phyloP scores from a whole-genome alignment of 192 early-diverging fungal genomes.

The Coemansia sp. region DNA sequence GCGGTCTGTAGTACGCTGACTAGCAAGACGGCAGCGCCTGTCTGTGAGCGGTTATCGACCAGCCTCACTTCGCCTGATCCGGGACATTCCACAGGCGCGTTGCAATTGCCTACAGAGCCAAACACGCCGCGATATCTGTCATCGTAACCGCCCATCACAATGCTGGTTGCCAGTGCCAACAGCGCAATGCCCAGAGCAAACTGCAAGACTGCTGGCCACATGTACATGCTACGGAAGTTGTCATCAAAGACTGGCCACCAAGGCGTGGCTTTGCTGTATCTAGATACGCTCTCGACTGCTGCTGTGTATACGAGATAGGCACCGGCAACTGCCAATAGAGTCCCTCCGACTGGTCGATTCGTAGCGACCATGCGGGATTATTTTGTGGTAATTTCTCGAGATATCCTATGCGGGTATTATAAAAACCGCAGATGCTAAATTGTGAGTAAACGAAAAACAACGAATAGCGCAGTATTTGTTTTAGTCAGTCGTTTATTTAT shows the following conservation, averaged over 20 bases:
- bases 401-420: too few relatives aligned
- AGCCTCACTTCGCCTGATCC: slow-evolving; percentile 14
- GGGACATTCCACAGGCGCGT: slow-evolving; percentile 23
- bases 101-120: neutral
- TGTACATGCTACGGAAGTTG: slow-evolving; percentile 12
- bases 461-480: too few relatives aligned
- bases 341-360: too few relatives aligned
- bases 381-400: too few relatives aligned
- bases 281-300: too few relatives aligned
- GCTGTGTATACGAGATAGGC: too few relatives aligned
- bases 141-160: neutral
- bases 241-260: slow-evolving; percentile 13
- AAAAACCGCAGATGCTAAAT: too few relatives aligned
- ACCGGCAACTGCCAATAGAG: too few relatives aligned
- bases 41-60: slow-evolving; percentile 25
- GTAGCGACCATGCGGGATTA: too few relatives aligned
- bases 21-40: slow-evolving; percentile 2
- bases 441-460: too few relatives aligned
- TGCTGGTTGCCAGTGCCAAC: neutral
- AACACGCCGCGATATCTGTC: neutral
- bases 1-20: slow-evolving; percentile 10
- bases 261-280: neutral
- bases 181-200: neutral
- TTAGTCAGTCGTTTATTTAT: too few relatives aligned
- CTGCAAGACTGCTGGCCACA: slow-evolving; percentile 29